Base-by-base conservation (phyloP, 2,329 filamentous ascomycete species). In the Paramyrothecium sp. region DNA sequence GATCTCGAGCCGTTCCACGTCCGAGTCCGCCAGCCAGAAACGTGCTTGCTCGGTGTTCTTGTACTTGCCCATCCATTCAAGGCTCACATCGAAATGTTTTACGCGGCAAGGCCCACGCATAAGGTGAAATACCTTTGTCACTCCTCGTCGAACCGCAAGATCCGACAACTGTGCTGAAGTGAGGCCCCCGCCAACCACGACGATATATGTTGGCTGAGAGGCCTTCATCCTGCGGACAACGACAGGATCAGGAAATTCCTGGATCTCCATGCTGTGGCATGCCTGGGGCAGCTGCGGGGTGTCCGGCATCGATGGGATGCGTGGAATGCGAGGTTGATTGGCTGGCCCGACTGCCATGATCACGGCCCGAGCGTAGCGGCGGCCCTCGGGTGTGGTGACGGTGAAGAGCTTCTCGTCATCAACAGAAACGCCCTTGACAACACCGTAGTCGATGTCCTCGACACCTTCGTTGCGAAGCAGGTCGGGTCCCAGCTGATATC, bases 51-150 rank as follows among this genome's bases (percentile, higher is more conserved):
- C 86, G 55, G 86, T 83, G 68, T 94, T 94, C 56, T 88, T 86
- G 71, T 90, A 94, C 69, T 94, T 94, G 11, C 88, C 89, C 71
- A 94, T 89, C 91, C 91, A 95, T 51, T 84, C 81, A 2, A 94
- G 78, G 56, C 87, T 84, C 22, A 94, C 81, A 64, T 94, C 91
- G 62, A 94, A 94, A 58, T 89, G 87, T 71, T 94, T 94, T 53
- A 91, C 81, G 63, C 77, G 75, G 13, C 81, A 64, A 0, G 76
- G 73, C 0, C 82, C 78, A 0, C 91, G 81, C 82, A 92, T 87
- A 23, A 94, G 67, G 54, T 90, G 83, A 78, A 82, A 90, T 0
- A 93, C 86, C 60, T 86, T 89, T 1, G 76, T 80, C 1, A 91
- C 86, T 0, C 89, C 88, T 22, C 79, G 78, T 10, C 82, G 80